Percentiles rank a stretch among this genome's conserved stretches.
These are phyloP conservation scores for Croton laevigatus DNA, from an alignment of 441 rosid species.

Conservation along the genomic window DNA sequence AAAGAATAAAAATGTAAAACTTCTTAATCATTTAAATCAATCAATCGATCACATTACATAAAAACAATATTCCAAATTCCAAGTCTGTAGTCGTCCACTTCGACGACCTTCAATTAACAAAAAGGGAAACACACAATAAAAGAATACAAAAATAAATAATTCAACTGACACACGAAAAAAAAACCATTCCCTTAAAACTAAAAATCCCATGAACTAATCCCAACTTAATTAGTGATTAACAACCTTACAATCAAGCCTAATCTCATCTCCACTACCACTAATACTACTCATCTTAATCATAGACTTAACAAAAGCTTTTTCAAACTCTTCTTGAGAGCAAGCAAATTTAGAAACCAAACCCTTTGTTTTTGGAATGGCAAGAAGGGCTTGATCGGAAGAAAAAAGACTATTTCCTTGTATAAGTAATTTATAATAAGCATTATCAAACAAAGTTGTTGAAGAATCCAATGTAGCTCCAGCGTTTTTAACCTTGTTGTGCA, in stretches of 20 bases:
- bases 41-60: neutral
- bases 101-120: neutral
- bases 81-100: neutral
- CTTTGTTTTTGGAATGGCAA: slow-evolving; percentile 35
- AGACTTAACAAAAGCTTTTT: slow-evolving; percentile 42
- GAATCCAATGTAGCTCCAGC: slow-evolving; percentile 50
- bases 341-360: slow-evolving; percentile 43
- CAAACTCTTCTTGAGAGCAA: slow-evolving; percentile 31
- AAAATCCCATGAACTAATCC: too few species aligned
- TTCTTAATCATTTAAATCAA: neutral
- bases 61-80: neutral
- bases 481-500: slow-evolving; percentile 39
- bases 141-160: neutral
- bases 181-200: neutral
- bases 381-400: slow-evolving; percentile 57
- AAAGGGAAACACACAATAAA: neutral
- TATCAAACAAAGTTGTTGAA: slow-evolving; percentile 48
- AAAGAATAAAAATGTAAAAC: too few species aligned
- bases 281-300: slow-evolving; percentile 45
- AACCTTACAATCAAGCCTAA: slow-evolving; percentile 37
- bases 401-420: slow-evolving; percentile 46
- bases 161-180: too few species aligned
- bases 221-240: slow-evolving; percentile 4
- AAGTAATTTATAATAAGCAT: slow-evolving; percentile 47
- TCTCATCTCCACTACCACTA: slow-evolving; percentile 32